Conservation (phyloP, 2,329 filamentous ascomycete species). For the Colletotrichum scovillei region DNA sequence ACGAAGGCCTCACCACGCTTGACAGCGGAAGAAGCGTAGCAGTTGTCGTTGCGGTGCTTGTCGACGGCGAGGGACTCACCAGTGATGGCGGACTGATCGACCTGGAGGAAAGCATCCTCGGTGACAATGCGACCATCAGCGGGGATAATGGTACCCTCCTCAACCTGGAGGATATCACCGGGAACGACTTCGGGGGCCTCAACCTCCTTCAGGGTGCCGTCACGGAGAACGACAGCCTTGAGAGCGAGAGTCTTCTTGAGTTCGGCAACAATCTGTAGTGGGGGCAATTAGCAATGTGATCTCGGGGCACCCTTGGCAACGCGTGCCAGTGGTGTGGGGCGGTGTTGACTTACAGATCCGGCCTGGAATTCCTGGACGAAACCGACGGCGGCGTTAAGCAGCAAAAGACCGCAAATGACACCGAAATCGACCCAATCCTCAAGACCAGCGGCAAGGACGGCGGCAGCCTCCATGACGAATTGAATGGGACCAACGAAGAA, state of each 20-base stretch:
- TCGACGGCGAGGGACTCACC: conserved; percentile 93
- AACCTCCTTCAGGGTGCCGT: conserved; percentile 80
- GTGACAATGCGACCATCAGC: conserved; percentile 89
- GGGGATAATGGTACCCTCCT: conserved; percentile 92
- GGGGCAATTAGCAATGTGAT: conserved; percentile 10
- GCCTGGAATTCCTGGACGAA: conserved; percentile 93
- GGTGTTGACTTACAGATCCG: conserved; percentile 62
- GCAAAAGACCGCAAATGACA: conserved; percentile 85
- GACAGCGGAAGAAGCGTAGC: conserved; percentile 87
- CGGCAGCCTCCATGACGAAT: conserved; percentile 92
- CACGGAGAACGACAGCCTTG: conserved; percentile 88
- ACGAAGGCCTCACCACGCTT: conserved; percentile 91
- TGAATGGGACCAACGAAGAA: conserved; percentile 93
- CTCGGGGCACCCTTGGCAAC: conserved; percentile 25
- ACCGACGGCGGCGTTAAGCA: conserved; percentile 87
- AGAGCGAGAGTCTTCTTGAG: conserved; percentile 91
- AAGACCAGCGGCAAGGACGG: conserved; percentile 84
- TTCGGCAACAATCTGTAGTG: conserved; percentile 79
- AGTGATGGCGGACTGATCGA: conserved; percentile 92
- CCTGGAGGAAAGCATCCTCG: conserved; percentile 85
- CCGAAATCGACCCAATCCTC: conserved; percentile 94
- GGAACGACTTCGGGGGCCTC: conserved; percentile 88
- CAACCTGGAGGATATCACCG: conserved; percentile 89
- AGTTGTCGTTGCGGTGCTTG: conserved; percentile 84
- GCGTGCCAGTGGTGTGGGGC: conserved; percentile 26